phyloP scores from a whole-genome alignment of 2,329 filamentous ascomycete genomes.

The Trichophyton equinum region DNA sequence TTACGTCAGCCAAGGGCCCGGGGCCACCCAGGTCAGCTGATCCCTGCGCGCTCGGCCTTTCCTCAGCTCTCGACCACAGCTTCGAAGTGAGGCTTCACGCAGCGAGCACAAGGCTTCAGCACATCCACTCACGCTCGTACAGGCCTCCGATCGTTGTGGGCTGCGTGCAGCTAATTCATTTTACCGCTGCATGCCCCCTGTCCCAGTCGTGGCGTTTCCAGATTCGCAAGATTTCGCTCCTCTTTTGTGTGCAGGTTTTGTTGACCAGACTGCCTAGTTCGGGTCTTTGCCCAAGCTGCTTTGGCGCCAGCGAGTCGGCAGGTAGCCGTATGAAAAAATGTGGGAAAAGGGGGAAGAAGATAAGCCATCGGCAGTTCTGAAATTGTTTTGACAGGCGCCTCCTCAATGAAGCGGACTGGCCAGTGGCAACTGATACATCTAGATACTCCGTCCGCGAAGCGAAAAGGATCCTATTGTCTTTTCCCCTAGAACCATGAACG shows the following conservation, averaged over 20 bases:
- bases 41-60: neutral
- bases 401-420: neutral
- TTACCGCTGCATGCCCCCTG: neutral
- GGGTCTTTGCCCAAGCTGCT: neutral
- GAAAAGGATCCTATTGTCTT: neutral
- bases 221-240: neutral
- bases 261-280: neutral
- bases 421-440: neutral
- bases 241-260: neutral
- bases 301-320: neutral
- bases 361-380: neutral
- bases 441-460: neutral
- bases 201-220: neutral
- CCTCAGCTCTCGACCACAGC: neutral
- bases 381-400: neutral
- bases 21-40: neutral
- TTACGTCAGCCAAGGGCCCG: neutral
- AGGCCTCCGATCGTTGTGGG: neutral
- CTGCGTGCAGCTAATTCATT: neutral
- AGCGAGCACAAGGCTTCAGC: neutral
- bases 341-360: neutral
- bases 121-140: constrained; percentile 3
- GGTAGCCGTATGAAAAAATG: neutral
- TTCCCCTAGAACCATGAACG: neutral
- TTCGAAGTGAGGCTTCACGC: constrained; percentile 2